Conservation (phyloP, 2,329 filamentous ascomycete genomes). For the Alternaria burnsii region DNA sequence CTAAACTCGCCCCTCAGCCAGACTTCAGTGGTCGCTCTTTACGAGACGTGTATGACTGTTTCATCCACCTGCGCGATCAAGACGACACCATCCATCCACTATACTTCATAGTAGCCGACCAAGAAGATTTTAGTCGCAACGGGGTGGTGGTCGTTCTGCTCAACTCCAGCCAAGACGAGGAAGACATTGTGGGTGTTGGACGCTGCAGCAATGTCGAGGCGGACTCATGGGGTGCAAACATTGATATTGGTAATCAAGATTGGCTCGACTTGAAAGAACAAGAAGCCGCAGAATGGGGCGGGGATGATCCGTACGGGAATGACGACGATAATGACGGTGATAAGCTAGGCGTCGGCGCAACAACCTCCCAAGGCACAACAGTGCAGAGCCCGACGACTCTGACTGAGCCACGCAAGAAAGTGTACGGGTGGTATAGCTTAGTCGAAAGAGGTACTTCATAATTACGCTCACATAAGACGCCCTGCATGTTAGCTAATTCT, state of each 20-base stretch:
- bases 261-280: constrained; percentile 7
- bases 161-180: constrained; percentile 9
- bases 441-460: not conserved
- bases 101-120: constrained; percentile 11
- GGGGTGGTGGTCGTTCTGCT: constrained; percentile 6
- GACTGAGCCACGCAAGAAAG: not conserved
- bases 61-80: constrained; percentile 6
- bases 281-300: constrained; percentile 1
- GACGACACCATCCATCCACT: constrained; percentile 8
- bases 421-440: constrained; percentile 7
- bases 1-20: constrained; percentile 4
- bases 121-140: not conserved
- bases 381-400: not conserved
- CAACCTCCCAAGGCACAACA: not conserved
- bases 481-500: not conserved
- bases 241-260: constrained; percentile 8
- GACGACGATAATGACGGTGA: not conserved
- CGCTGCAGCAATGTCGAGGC: constrained; percentile 4
- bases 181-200: constrained; percentile 3
- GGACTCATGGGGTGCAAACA: constrained; percentile 6
- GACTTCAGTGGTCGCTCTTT: constrained; percentile 6
- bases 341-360: not conserved
- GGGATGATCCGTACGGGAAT: not conserved
- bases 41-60: constrained; percentile 10
- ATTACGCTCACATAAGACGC: not conserved